Conservation (phyloP, 1,139 yeast genomes). For the Candida dubliniensis region DNA sequence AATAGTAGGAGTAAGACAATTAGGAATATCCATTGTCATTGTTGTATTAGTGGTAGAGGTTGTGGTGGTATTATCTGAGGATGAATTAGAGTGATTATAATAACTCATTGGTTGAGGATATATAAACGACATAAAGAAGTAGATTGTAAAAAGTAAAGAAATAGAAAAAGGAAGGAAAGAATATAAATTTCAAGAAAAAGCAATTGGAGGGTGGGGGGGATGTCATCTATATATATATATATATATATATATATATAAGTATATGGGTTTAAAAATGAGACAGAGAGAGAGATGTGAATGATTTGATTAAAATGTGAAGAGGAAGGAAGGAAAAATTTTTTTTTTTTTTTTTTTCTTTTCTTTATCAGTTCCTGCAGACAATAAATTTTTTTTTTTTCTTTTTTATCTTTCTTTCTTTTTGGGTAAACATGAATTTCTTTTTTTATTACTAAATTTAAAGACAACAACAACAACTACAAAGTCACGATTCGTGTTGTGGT, state of each 20-base stretch:
- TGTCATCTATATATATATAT: background rate
- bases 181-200: too few relatives aligned
- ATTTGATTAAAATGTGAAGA: background rate
- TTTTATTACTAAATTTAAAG: background rate
- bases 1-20: constrained; percentile 39
- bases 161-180: too few relatives aligned
- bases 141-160: background rate
- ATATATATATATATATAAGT: background rate
- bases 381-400: background rate
- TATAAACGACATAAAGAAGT: constrained; percentile 25
- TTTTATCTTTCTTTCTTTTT: background rate
- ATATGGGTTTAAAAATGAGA: background rate
- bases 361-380: background rate
- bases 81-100: constrained; percentile 18
- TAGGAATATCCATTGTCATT: constrained; percentile 24
- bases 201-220: too few relatives aligned
- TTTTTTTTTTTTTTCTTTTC: background rate
- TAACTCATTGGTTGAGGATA: constrained; percentile 30
- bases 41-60: constrained; percentile 13
- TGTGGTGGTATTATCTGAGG: background rate
- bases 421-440: background rate
- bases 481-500: too few relatives aligned
- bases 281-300: background rate
- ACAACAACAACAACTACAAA: too few relatives aligned
- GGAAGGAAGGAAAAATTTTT: background rate